A percentile compares a stretch with the other conserved stretches of the same genome.
phyloP scores from a whole-genome alignment of 2,329 filamentous ascomycete genomes.

The Sodiomyces alkalinus region DNA sequence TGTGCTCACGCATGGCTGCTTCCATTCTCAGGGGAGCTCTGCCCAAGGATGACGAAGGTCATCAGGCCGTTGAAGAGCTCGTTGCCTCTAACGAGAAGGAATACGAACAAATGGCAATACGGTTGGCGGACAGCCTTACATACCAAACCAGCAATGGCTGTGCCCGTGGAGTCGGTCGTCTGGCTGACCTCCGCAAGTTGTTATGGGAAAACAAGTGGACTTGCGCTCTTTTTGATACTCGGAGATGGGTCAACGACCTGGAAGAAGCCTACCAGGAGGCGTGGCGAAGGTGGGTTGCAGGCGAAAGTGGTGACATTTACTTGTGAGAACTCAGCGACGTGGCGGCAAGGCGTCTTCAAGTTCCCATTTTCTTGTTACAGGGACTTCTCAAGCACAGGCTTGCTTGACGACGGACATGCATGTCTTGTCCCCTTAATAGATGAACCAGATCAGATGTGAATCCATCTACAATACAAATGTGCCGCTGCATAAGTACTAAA shows the following conservation, averaged over 20 bases:
- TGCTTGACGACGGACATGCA: too few relatives aligned
- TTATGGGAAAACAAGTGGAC: conserved; percentile 74
- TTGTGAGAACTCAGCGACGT: conserved; percentile 26
- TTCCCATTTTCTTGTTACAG: too few relatives aligned
- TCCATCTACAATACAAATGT: too few relatives aligned
- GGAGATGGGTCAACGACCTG: conserved; percentile 77
- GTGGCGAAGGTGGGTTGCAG: conserved; percentile 76
- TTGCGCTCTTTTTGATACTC: conserved; percentile 82
- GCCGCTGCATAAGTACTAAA: too few relatives aligned
- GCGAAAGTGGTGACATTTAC: conserved; percentile 87
- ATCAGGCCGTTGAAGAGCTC: conserved; percentile 54
- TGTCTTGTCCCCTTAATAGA: too few relatives aligned
- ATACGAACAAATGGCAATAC: conserved; percentile 67
- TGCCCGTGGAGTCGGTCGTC: conserved; percentile 40
- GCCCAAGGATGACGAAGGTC: conserved; percentile 54
- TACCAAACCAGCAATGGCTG: conserved; percentile 31
- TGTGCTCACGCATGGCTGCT: conserved; percentile 97
- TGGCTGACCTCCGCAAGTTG: conserved; percentile 65
- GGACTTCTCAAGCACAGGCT: too few relatives aligned
- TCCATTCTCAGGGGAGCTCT: conserved; percentile 85
- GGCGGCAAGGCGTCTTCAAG: too few relatives aligned
- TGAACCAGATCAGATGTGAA: too few relatives aligned
- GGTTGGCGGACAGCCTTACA: conserved; percentile 45
- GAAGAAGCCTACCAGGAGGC: conserved; percentile 80
- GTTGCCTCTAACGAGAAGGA: conserved; percentile 65